A percentile compares a stretch with the other conserved stretches of the same genome.
phyloP scores from a whole-genome alignment of 306 rosid genomes.

The Trifolium dubium region DNA sequence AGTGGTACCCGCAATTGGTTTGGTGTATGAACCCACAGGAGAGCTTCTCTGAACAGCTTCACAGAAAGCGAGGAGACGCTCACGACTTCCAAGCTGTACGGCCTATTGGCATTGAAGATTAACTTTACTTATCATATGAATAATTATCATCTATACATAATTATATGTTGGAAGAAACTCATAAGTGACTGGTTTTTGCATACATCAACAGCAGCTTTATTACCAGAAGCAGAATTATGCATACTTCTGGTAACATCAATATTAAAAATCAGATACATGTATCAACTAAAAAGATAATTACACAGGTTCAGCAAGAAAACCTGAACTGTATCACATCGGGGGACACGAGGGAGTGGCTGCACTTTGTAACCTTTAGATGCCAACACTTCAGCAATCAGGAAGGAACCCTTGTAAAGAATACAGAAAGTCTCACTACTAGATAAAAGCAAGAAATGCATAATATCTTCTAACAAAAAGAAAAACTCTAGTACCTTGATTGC shows the following conservation, averaged over 20 bases:
- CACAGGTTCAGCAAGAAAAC: slow-evolving; percentile 45
- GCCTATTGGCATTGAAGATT: slow-evolving; percentile 60
- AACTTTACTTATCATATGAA: background rate
- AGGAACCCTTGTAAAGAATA: slow-evolving; percentile 65
- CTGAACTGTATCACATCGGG: slow-evolving; percentile 83
- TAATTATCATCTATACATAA: background rate
- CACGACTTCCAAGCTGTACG: slow-evolving; percentile 75
- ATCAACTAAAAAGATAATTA: background rate
- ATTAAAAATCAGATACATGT: background rate
- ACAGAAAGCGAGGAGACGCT: slow-evolving; percentile 85
- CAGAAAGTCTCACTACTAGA: slow-evolving; percentile 30
- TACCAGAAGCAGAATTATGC: slow-evolving; percentile 17
- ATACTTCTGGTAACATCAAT: slow-evolving; percentile 9
- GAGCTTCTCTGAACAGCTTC: slow-evolving; percentile 96
- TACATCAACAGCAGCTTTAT: slow-evolving; percentile 23
- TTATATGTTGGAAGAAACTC: slow-evolving; percentile 10
- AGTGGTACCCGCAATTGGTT: slow-evolving; percentile 80
- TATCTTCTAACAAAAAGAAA: slow-evolving; percentile 23
- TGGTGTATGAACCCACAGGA: slow-evolving; percentile 84
- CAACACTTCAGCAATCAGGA: slow-evolving; percentile 87
- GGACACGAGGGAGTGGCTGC: slow-evolving; percentile 82
- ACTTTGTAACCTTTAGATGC: slow-evolving; percentile 80
- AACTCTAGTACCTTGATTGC: slow-evolving; percentile 74
- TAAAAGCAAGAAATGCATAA: slow-evolving; percentile 34
- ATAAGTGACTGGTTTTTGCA: slow-evolving; percentile 13